These are phyloP conservation scores for Phragmites australis DNA, from an alignment of 176 grass and related monocot species.

Conservation along the genomic window DNA sequence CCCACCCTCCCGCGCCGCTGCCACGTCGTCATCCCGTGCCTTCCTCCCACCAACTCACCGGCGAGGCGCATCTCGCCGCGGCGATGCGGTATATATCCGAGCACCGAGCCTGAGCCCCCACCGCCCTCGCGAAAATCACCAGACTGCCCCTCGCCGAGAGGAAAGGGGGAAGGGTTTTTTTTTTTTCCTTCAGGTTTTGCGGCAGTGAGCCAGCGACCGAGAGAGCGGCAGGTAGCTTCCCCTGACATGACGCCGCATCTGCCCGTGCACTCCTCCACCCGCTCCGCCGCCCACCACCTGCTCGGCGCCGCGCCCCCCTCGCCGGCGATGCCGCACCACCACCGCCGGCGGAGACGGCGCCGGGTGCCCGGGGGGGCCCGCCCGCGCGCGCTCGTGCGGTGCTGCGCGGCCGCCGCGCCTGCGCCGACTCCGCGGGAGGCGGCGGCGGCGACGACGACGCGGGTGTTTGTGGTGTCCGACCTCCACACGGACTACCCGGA, in stretches of 20 bases:
- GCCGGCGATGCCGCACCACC: conserved; percentile 28
- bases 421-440: no score
- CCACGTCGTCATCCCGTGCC: not conserved
- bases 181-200: conserved; percentile 38
- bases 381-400: conserved; percentile 16
- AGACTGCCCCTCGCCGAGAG: conserved; percentile 3
- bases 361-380: not conserved
- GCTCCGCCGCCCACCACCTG: conserved; percentile 29
- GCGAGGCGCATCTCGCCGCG: not conserved
- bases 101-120: not conserved
- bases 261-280: conserved; percentile 25
- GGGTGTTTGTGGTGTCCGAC: conserved; percentile 90
- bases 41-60: conserved; percentile 31
- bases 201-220: not conserved
- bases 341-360: conserved; percentile 21
- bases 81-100: conserved; percentile 29
- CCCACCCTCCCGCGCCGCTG: conserved; percentile 16
- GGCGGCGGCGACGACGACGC: not conserved
- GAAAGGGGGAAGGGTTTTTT: not conserved
- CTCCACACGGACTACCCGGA: conserved; percentile 87
- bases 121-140: not conserved
- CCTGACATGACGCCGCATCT: conserved; percentile 60
- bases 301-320: conserved; percentile 9
- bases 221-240: not conserved
- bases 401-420: not conserved